phyloP scores from a whole-genome alignment of 345 rosid genomes.

The Zanthoxylum bungeanum region DNA sequence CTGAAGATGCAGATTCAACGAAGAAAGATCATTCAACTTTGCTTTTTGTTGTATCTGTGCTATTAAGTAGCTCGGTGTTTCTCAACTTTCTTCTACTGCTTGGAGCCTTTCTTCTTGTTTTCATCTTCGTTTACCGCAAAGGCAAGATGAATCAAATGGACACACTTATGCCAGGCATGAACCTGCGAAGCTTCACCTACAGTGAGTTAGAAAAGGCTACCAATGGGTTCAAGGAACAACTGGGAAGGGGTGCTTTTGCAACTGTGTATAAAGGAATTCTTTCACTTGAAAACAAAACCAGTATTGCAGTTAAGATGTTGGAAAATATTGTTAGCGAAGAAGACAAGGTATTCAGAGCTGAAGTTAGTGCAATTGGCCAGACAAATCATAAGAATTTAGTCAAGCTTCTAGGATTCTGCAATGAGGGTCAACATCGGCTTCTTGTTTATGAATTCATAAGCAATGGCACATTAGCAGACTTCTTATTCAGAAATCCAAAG shows the following conservation, averaged over 20 bases:
- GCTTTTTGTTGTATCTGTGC: constrained; percentile 18
- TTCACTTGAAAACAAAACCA: background rate
- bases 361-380: constrained; percentile 29
- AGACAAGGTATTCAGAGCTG: constrained; percentile 31
- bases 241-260: constrained; percentile 44
- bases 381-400: constrained; percentile 49
- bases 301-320: constrained; percentile 32
- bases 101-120: background rate
- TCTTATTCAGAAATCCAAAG: constrained; percentile 20
- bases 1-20: constrained; percentile 4
- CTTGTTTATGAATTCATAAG: constrained; percentile 39
- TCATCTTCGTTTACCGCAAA: background rate
- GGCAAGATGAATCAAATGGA: background rate
- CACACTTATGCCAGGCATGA: background rate
- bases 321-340: constrained; percentile 11
- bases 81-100: constrained; percentile 27
- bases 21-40: constrained; percentile 8
- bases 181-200: constrained; percentile 24
- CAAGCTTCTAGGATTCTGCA: constrained; percentile 33
- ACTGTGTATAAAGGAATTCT: constrained; percentile 36
- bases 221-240: constrained; percentile 27
- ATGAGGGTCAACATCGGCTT: constrained; percentile 30
- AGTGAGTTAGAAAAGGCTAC: constrained; percentile 33
- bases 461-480: constrained; percentile 27
- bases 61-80: constrained; percentile 27